phyloP scores from a whole-genome alignment of 352 stramenopile species.

The Thalassiosira ordinaria region DNA sequence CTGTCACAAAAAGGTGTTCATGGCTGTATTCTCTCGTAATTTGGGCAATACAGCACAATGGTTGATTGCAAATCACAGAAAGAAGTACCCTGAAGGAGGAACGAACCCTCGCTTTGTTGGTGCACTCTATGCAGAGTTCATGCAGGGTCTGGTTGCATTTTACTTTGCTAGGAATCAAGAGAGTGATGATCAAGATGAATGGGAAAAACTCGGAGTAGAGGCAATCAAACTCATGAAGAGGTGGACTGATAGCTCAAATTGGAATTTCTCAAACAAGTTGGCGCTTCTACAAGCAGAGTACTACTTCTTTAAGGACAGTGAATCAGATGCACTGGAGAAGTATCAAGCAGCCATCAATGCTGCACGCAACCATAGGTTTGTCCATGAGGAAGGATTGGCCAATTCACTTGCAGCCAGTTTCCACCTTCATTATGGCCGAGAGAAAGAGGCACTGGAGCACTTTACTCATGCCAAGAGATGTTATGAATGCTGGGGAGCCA shows the following conservation, averaged over 20 bases:
- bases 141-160: slow-evolving; percentile 51
- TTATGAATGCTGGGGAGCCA: slow-evolving; percentile 50
- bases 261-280: slow-evolving; percentile 56
- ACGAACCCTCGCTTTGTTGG: too few species aligned
- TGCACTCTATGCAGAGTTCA: too few species aligned
- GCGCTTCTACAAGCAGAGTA: slow-evolving; percentile 50
- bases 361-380: slow-evolving; percentile 39
- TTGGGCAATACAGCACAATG: too few species aligned
- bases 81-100: too few species aligned
- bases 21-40: too few species aligned
- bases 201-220: slow-evolving; percentile 24
- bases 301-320: slow-evolving; percentile 40
- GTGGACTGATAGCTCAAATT: slow-evolving; percentile 31
- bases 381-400: slow-evolving; percentile 55
- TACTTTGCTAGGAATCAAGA: slow-evolving; percentile 47
- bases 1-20: too few species aligned
- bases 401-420: slow-evolving; percentile 47
- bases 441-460: slow-evolving; percentile 26
- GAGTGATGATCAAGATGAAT: slow-evolving; percentile 36
- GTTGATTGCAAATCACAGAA: too few species aligned
- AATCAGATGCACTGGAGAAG: slow-evolving; percentile 16
- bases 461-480: slow-evolving; percentile 51
- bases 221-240: slow-evolving; percentile 11
- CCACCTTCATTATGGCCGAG: slow-evolving; percentile 22
- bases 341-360: slow-evolving; percentile 48